Conservation (phyloP, 78 protist species). For the Dictyostelium intermedium region DNA sequence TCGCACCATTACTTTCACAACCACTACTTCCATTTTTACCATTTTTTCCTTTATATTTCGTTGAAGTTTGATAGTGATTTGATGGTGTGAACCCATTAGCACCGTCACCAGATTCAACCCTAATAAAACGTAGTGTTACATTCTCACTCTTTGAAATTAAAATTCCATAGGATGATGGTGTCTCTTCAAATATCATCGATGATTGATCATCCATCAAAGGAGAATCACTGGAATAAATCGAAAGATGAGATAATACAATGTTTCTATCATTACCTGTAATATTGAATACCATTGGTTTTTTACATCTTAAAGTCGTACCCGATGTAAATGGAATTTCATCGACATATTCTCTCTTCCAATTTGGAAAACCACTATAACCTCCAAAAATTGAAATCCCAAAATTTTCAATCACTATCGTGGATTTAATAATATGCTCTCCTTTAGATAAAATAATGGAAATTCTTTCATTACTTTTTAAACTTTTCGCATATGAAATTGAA, state of each 20-base stretch:
- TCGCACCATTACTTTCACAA: background rate
- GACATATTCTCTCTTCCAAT: background rate
- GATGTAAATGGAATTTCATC: background rate
- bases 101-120: background rate
- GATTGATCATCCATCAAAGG: background rate
- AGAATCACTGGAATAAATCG: background rate
- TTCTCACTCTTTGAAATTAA: background rate
- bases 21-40: constrained; percentile 20
- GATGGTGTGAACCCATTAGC: background rate
- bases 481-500: background rate
- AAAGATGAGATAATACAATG: constrained; percentile 6
- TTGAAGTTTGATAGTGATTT: background rate
- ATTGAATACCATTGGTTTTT: background rate
- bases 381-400: constrained; percentile 22
- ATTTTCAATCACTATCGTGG: background rate
- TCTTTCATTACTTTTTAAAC: background rate
- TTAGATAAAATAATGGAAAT: background rate
- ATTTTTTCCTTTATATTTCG: background rate
- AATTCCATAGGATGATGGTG: constrained; percentile 17
- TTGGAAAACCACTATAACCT: constrained; percentile 35
- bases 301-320: background rate
- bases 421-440: background rate
- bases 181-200: background rate
- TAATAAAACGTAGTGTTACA: background rate
- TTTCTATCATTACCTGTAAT: background rate